A percentile compares a stretch with the other conserved stretches of the same genome.
Conservation (phyloP, 83 land plant species). For the Thuja plicata region DNA sequence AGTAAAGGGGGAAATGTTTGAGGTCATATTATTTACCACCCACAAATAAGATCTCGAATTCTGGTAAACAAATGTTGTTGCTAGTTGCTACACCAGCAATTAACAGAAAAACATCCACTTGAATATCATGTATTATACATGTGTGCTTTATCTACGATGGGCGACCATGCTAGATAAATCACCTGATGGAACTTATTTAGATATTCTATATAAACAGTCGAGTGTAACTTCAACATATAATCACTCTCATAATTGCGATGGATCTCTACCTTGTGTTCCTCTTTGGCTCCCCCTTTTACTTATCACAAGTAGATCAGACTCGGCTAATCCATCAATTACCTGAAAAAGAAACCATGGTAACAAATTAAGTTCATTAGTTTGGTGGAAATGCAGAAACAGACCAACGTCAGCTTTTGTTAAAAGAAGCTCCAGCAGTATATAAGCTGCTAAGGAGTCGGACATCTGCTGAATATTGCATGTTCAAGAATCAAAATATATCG, state of each 20-base stretch:
- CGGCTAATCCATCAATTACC: conserved; percentile 49
- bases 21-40: too few relatives aligned
- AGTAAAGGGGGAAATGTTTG: too few relatives aligned
- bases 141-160: not conserved
- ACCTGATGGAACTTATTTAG: not conserved
- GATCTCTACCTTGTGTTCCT: conserved; percentile 71
- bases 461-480: conserved; percentile 49
- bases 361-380: not conserved
- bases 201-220: not conserved
- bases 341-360: conserved; percentile 10
- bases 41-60: too few relatives aligned
- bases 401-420: conserved; percentile 41
- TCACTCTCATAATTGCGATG: conserved; percentile 52
- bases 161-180: too few relatives aligned
- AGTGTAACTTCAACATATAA: not conserved
- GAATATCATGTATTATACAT: not conserved
- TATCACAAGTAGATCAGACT: conserved; percentile 63
- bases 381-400: not conserved
- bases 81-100: not conserved
- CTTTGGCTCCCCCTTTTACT: conserved; percentile 67
- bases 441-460: conserved; percentile 79
- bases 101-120: not conserved
- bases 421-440: conserved; percentile 69
- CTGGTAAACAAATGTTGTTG: not conserved
- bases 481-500: too few relatives aligned